phyloP scores from a whole-genome alignment of 2,329 filamentous ascomycete genomes.

The Trichoderma sp. region DNA sequence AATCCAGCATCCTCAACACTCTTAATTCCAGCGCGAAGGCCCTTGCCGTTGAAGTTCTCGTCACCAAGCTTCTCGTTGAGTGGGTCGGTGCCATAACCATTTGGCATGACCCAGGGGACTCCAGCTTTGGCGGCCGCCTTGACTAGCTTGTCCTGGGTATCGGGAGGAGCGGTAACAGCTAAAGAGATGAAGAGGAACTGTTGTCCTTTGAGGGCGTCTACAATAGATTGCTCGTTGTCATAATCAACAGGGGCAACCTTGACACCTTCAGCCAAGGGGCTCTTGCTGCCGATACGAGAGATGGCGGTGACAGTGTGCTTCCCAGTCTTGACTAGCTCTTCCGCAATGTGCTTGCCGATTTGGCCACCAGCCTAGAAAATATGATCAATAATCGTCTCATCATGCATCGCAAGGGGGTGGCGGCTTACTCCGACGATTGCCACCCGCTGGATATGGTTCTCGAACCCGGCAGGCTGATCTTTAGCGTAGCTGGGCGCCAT shows the following conservation, averaged over 20 bases:
- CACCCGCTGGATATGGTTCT: too few species aligned
- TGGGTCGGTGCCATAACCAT: constrained; percentile 29
- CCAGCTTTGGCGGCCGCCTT: constrained; percentile 54
- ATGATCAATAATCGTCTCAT: background rate
- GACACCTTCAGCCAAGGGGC: constrained; percentile 45
- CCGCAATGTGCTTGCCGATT: constrained; percentile 29
- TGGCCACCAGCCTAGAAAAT: background rate
- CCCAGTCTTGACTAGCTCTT: constrained; percentile 44
- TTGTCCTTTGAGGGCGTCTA: constrained; percentile 51
- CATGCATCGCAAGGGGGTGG: too few species aligned
- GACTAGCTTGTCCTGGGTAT: constrained; percentile 50
- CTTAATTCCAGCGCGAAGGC: too few species aligned
- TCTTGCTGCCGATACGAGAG: constrained; percentile 43
- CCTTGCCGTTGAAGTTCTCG: too few species aligned
- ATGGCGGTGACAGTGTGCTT: constrained; percentile 53
- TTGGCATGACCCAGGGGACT: constrained; percentile 56
- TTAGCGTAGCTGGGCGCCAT: too few species aligned
- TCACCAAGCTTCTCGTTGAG: too few species aligned
- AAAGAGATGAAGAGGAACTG: constrained; percentile 59
- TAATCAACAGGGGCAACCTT: constrained; percentile 45
- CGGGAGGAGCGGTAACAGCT: constrained; percentile 39
- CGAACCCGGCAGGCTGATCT: too few species aligned
- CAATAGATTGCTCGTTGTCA: constrained; percentile 42
- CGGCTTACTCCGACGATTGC: too few species aligned
- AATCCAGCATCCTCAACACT: too few species aligned